Percentiles rank a stretch among this genome's conserved stretches.
phyloP scores from a whole-genome alignment of 1,284 basidiomycete genomes.

The Fomitopsis pinicola region DNA sequence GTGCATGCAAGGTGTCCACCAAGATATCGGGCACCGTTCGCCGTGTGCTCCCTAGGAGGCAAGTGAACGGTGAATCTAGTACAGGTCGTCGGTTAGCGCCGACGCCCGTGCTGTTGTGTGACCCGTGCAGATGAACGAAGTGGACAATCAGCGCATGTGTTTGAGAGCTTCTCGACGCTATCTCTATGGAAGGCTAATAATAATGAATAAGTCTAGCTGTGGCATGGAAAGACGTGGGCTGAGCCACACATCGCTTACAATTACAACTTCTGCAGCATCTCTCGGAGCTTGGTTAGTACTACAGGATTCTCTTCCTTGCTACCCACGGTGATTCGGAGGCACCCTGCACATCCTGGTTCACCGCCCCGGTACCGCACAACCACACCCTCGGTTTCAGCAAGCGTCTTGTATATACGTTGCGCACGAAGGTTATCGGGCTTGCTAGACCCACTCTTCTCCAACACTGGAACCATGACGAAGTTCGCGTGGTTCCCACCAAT shows the following conservation, averaged over 20 bases:
- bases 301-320: slow-evolving; percentile 74
- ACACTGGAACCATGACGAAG: slow-evolving; percentile 83
- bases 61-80: no score
- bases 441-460: slow-evolving; percentile 41
- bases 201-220: neutral
- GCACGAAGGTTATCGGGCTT: slow-evolving; percentile 71
- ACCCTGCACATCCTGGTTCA: slow-evolving; percentile 86
- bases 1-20: no score
- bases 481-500: slow-evolving; percentile 91
- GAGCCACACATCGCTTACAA: slow-evolving; percentile 22
- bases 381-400: slow-evolving; percentile 84
- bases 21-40: no score
- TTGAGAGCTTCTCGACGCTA: neutral
- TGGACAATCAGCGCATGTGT: neutral
- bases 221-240: neutral
- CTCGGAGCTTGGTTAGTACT: slow-evolving; percentile 44
- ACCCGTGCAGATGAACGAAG: neutral
- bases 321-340: slow-evolving; percentile 89
- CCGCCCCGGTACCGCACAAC: slow-evolving; percentile 90
- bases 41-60: no score
- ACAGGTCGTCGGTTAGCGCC: no score
- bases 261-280: slow-evolving; percentile 39
- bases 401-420: slow-evolving; percentile 69
- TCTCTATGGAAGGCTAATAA: neutral
- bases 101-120: neutral